Percentiles rank a stretch among this genome's conserved stretches.
phyloP scores from a whole-genome alignment of 73 alveolate species.

The Tetrahymena elliotti region DNA sequence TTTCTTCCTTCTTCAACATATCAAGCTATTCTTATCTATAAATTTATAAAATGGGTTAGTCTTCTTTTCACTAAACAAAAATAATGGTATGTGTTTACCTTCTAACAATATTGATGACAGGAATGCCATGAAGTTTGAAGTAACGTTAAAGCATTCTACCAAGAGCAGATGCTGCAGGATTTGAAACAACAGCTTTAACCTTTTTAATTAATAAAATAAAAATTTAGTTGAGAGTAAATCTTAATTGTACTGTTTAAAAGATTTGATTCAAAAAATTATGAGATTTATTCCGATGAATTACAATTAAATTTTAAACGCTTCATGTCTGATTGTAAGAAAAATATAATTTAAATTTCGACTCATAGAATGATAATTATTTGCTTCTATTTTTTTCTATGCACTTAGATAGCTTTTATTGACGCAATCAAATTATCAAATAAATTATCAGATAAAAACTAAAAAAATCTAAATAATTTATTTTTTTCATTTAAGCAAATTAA shows the following conservation, averaged over 20 bases:
- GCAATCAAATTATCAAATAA: not conserved
- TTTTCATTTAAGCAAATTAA: not conserved
- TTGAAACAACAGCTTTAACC: slow-evolving; percentile 51
- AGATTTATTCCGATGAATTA: slow-evolving; percentile 14
- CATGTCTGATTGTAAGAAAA: not conserved
- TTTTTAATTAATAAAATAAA: not conserved
- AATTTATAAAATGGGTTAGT: not conserved
- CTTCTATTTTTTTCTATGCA: not conserved
- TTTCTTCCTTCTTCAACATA: slow-evolving; percentile 43
- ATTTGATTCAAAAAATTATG: not conserved
- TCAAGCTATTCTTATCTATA: slow-evolving; percentile 59
- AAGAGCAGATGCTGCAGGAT: slow-evolving; percentile 71
- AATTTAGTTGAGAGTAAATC: slow-evolving; percentile 1
- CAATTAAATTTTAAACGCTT: not conserved
- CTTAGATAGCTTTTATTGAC: not conserved
- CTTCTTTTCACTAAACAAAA: not conserved
- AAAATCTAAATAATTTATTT: not conserved
- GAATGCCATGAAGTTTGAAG: slow-evolving; percentile 38
- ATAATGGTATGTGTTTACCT: slow-evolving; percentile 5
- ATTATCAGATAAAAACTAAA: not conserved
- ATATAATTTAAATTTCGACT: not conserved
- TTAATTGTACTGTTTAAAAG: not conserved
- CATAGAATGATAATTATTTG: not conserved
- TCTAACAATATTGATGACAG: slow-evolving; percentile 67
- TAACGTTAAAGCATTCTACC: slow-evolving; percentile 67